These are phyloP conservation scores for Schoenoplectus triqueter DNA, from an alignment of 202 grass and related monocot species.

Conservation along the genomic window DNA sequence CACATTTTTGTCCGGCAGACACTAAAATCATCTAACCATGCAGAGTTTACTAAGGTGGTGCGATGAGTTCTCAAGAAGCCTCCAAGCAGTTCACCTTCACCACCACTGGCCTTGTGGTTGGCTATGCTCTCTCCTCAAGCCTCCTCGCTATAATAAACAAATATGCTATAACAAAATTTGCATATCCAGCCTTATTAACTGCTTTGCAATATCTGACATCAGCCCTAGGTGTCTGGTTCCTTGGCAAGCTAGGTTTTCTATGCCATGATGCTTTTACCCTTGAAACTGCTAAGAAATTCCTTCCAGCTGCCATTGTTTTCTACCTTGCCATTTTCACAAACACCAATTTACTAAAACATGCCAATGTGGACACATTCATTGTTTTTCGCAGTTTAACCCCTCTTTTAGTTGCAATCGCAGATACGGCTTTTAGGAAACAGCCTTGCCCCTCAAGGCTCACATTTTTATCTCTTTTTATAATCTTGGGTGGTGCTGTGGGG, in stretches of 20 bases:
- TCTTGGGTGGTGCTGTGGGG: constrained; percentile 58
- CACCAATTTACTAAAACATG: constrained; percentile 69
- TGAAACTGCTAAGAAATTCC: constrained; percentile 62
- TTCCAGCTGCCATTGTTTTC: constrained; percentile 58
- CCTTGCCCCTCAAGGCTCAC: constrained; percentile 74
- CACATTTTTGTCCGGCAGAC: neutral
- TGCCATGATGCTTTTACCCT: constrained; percentile 65
- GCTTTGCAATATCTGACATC: constrained; percentile 66
- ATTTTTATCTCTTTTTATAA: constrained; percentile 63
- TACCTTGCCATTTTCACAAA: constrained; percentile 89
- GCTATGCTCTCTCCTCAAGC: constrained; percentile 63
- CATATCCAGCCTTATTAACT: constrained; percentile 65
- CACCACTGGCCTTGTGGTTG: constrained; percentile 64
- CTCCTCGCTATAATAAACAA: constrained; percentile 85
- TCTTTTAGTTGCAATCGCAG: constrained; percentile 64
- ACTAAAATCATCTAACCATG: constrained; percentile 5
- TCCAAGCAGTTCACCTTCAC: constrained; percentile 46
- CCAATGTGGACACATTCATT: constrained; percentile 78
- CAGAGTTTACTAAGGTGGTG: neutral
- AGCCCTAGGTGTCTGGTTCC: constrained; percentile 50
- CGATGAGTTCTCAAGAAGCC: constrained; percentile 36
- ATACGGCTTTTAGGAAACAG: constrained; percentile 67
- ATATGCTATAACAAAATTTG: constrained; percentile 71
- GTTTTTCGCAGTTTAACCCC: constrained; percentile 71
- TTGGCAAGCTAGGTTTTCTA: constrained; percentile 57